These are phyloP conservation scores for Aureobasidium leucospermi DNA, from an alignment of 2,329 filamentous ascomycete genomes.

Conservation along the genomic window DNA sequence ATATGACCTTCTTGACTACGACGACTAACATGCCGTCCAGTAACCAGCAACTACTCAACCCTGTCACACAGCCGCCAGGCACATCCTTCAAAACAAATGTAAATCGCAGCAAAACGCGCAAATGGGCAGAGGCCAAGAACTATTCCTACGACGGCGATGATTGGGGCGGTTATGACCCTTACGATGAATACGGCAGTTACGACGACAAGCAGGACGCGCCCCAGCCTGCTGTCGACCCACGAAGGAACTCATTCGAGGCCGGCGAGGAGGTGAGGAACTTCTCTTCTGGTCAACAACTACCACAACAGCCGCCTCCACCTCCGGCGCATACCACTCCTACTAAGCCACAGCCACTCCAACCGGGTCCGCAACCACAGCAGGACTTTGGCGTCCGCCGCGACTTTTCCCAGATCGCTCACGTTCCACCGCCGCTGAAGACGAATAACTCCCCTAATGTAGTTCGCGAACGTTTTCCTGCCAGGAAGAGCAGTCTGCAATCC, in stretches of 20 bases:
- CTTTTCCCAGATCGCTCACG: slow-evolving; percentile 45
- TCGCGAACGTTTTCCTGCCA: slow-evolving; percentile 29
- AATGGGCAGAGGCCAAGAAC: slow-evolving; percentile 87
- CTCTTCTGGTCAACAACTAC: slow-evolving; percentile 15
- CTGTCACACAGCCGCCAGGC: slow-evolving; percentile 31
- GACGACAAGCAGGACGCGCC: slow-evolving; percentile 37
- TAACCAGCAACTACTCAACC: slow-evolving; percentile 23
- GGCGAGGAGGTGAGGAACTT: slow-evolving; percentile 48
- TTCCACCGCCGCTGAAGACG: slow-evolving; percentile 43
- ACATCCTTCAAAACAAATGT: slow-evolving; percentile 75
- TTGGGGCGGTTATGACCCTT: slow-evolving; percentile 65
- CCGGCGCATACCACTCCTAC: slow-evolving; percentile 6
- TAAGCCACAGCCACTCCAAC: slow-evolving; percentile 1
- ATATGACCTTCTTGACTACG: slow-evolving; percentile 17
- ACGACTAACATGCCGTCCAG: slow-evolving; percentile 18
- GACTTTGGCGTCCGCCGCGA: slow-evolving; percentile 31
- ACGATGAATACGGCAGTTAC: slow-evolving; percentile 49
- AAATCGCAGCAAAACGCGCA: slow-evolving; percentile 81
- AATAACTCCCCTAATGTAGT: slow-evolving; percentile 17
- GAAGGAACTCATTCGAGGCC: slow-evolving; percentile 47
- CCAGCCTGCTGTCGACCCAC: slow-evolving; percentile 28
- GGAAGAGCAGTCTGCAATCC: slow-evolving; percentile 48
- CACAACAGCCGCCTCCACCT: neutral
- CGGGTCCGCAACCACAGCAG: neutral
- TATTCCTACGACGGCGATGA: slow-evolving; percentile 88